Percentiles rank a stretch among this genome's conserved stretches.
Evolutionary conservation across 441 rosid species (phyloP).

Genomic region (Populus hybrid): DNA sequence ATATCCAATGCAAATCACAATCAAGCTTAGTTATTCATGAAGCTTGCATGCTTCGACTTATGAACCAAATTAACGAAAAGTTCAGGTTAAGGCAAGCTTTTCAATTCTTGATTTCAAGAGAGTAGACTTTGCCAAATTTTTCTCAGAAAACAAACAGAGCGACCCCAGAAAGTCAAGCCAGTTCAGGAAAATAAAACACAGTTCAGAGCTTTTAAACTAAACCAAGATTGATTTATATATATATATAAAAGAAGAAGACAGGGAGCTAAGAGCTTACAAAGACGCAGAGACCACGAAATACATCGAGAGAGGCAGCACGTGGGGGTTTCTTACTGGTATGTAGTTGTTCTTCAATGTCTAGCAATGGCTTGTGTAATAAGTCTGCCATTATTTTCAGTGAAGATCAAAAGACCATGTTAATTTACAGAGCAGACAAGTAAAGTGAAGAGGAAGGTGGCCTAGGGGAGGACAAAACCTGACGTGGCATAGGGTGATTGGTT

Average conservation of each 20-base stretch:
- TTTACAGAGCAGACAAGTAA: background rate
- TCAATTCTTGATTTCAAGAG: background rate
- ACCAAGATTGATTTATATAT: too few relatives aligned
- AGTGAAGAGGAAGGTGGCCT: background rate
- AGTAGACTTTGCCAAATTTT: background rate
- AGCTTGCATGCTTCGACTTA: background rate
- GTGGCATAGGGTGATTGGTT: background rate
- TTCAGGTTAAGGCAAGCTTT: background rate
- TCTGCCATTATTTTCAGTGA: constrained; percentile 12
- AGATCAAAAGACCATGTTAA: background rate
- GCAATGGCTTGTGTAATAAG: background rate
- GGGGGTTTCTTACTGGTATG: background rate
- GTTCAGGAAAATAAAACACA: background rate
- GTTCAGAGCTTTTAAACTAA: too few relatives aligned
- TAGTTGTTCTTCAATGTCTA: background rate
- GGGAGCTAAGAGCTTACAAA: constrained; percentile 4
- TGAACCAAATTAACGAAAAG: background rate
- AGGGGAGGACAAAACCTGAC: background rate
- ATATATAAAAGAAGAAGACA: too few relatives aligned
- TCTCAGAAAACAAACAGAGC: constrained; percentile 14
- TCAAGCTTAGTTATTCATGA: background rate
- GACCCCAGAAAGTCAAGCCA: background rate
- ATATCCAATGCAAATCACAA: background rate
- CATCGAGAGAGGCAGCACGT: constrained; percentile 19
- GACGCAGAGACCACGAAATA: constrained; percentile 23